A percentile compares a stretch with the other conserved stretches of the same genome.
These are phyloP conservation scores for Cytidiella melzeri DNA, from an alignment of 768 basidiomycete species.

Conservation along the genomic window DNA sequence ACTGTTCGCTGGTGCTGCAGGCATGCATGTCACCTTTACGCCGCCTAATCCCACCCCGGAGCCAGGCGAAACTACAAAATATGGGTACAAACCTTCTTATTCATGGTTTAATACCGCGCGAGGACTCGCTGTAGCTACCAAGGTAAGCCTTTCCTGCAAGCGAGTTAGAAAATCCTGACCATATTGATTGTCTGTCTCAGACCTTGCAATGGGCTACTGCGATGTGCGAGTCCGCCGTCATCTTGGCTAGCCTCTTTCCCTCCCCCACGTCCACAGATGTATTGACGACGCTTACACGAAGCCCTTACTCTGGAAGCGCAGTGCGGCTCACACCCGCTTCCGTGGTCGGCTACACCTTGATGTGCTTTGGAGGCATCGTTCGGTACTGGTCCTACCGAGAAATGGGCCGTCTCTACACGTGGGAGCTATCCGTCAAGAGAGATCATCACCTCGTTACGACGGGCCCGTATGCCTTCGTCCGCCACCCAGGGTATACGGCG, in stretches of 20 bases:
- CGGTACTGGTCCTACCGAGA: slow-evolving; percentile 7
- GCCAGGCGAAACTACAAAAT: background rate
- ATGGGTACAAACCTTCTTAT: background rate
- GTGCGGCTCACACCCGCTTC: background rate
- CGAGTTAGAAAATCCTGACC: background rate
- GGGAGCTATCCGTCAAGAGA: slow-evolving; percentile 6
- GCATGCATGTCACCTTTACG: background rate
- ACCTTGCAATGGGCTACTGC: background rate
- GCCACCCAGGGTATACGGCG: slow-evolving; percentile 19
- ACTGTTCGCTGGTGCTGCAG: background rate
- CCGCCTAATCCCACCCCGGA: background rate
- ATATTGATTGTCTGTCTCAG: background rate
- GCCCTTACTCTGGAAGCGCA: background rate
- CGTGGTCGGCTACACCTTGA: background rate
- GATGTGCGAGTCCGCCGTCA: slow-evolving; percentile 1
- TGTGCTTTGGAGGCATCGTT: background rate
- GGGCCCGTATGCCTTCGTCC: slow-evolving; percentile 18
- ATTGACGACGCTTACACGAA: background rate
- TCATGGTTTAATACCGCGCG: too few species aligned
- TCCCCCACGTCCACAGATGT: background rate
- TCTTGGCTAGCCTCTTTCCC: slow-evolving; percentile 1
- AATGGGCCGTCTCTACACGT: slow-evolving; percentile 11
- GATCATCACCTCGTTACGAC: slow-evolving; percentile 14
- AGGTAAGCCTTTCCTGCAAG: background rate
- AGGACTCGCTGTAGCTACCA: background rate